Evolutionary conservation across 768 basidiomycete genomes (phyloP).

Genomic region (Termitomyces sp.): DNA sequence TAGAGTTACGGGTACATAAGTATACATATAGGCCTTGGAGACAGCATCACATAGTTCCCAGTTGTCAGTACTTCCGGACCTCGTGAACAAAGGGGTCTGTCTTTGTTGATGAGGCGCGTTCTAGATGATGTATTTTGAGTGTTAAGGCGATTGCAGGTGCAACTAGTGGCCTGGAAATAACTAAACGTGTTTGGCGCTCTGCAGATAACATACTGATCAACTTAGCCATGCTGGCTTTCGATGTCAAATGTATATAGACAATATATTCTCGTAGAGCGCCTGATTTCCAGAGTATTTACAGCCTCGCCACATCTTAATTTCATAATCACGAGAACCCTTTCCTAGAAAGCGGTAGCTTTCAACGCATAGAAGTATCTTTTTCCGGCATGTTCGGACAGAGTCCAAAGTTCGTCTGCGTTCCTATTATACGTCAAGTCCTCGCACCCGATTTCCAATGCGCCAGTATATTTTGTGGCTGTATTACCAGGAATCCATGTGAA

Average conservation of each 20-base stretch:
- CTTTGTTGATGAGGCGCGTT: no score
- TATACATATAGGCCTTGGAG: no score
- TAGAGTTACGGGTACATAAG: no score
- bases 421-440: constrained; percentile 11
- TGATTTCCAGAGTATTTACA: not conserved
- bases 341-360: constrained; percentile 6
- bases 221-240: not conserved
- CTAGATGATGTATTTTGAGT: no score
- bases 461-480: not conserved
- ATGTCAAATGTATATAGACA: not conserved
- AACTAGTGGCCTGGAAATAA: not conserved
- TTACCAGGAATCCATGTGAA: constrained; percentile 9
- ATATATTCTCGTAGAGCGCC: not conserved
- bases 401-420: constrained; percentile 10
- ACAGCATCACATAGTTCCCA: no score
- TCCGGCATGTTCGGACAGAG: constrained; percentile 7
- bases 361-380: constrained; percentile 7
- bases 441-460: constrained; percentile 4
- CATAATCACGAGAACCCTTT: not conserved
- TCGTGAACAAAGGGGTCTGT: no score
- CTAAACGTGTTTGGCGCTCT: not conserved
- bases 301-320: not conserved
- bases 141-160: no score
- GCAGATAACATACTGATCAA: no score
- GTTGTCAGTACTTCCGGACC: no score